Evolutionary conservation across 2,329 filamentous ascomycete genomes (phyloP).

Genomic region (Ilyonectria destructans): DNA sequence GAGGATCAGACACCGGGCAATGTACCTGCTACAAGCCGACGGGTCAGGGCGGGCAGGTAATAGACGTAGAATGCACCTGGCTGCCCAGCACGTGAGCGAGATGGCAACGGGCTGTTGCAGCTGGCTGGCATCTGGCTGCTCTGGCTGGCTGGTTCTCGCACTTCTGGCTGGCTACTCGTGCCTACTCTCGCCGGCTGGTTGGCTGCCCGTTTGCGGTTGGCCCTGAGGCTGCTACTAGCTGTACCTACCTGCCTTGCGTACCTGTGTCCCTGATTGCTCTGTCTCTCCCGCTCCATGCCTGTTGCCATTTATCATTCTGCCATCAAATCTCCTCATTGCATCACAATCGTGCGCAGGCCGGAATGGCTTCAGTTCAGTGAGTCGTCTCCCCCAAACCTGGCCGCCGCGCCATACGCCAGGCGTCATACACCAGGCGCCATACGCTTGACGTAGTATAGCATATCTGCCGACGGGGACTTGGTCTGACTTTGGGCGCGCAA

Average conservation of each 20-base stretch:
- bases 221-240: conserved; percentile 8
- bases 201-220: neutral
- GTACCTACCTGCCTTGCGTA: neutral
- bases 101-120: neutral
- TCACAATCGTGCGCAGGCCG: neutral
- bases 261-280: neutral
- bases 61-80: neutral
- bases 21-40: neutral
- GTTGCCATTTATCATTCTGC: neutral
- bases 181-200: neutral
- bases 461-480: neutral
- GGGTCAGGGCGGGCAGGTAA: neutral
- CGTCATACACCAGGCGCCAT: neutral
- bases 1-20: neutral
- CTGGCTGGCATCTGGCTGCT: neutral
- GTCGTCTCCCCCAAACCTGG: conserved; percentile 1
- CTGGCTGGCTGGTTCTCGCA: neutral
- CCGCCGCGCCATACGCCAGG: neutral
- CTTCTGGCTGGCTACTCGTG: neutral
- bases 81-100: neutral
- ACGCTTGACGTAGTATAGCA: neutral
- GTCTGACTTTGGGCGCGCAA: conserved; percentile 6
- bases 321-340: conserved; percentile 1
- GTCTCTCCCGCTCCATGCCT: neutral
- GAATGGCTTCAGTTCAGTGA: conserved; percentile 23